phyloP scores from a whole-genome alignment of 352 stramenopile genomes.

The Phytopythium aichiense region DNA sequence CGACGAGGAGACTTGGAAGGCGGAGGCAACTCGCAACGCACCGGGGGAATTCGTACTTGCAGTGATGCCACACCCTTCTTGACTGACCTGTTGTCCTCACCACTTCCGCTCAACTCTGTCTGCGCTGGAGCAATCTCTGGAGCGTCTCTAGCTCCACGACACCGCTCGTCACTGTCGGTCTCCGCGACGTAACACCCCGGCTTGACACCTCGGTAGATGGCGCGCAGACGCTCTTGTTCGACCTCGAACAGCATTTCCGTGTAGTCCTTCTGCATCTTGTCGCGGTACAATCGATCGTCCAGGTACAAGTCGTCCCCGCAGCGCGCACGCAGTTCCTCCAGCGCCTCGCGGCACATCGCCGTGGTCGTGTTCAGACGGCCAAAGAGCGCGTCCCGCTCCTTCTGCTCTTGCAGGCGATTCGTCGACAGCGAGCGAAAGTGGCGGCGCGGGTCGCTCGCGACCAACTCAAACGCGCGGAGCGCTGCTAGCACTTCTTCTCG shows the following conservation, averaged over 20 bases:
- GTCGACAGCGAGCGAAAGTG: slow-evolving; percentile 72
- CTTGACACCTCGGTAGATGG: slow-evolving; percentile 43
- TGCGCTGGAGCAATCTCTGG: background rate
- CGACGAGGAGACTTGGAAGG: background rate
- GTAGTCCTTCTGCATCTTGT: slow-evolving; percentile 81
- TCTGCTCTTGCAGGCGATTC: slow-evolving; percentile 54
- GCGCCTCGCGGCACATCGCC: slow-evolving; percentile 35
- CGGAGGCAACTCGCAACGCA: background rate
- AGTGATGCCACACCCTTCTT: background rate
- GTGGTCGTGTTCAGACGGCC: slow-evolving; percentile 47
- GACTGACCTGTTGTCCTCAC: background rate
- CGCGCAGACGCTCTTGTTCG: slow-evolving; percentile 58
- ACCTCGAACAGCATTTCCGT: slow-evolving; percentile 66
- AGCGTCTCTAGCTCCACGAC: background rate
- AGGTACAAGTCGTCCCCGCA: slow-evolving; percentile 43
- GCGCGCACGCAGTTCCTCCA: slow-evolving; percentile 39
- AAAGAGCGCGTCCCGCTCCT: slow-evolving; percentile 59
- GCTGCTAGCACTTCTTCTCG: slow-evolving; percentile 41
- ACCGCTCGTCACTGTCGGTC: background rate
- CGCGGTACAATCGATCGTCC: slow-evolving; percentile 36
- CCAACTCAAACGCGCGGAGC: slow-evolving; percentile 43
- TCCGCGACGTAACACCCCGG: background rate
- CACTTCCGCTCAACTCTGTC: too few relatives aligned
- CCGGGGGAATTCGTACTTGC: slow-evolving; percentile 2
- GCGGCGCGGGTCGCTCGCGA: slow-evolving; percentile 62